phyloP scores from a whole-genome alignment of 331 rosid species.

The Malus hybrid region DNA sequence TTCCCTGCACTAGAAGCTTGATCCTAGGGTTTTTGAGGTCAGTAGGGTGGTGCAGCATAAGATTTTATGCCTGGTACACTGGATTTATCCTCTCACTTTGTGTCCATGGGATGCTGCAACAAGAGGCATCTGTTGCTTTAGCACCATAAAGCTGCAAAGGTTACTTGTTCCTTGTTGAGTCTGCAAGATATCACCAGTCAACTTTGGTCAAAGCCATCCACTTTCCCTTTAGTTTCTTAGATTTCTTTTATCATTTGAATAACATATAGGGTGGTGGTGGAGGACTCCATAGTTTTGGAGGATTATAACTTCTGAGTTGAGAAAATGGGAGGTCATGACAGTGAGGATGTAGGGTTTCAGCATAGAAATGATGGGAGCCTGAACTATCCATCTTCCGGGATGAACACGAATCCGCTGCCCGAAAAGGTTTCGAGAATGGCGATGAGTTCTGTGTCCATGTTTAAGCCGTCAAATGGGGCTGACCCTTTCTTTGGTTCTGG shows the following conservation, averaged over 20 bases:
- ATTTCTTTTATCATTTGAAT: slow-evolving; percentile 19
- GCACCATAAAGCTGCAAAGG: slow-evolving; percentile 81
- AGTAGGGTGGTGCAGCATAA: slow-evolving; percentile 34
- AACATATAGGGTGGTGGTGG: not conserved
- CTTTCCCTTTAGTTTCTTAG: slow-evolving; percentile 49
- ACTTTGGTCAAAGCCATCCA: slow-evolving; percentile 65
- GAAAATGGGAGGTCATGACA: slow-evolving; percentile 67
- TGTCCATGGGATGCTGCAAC: slow-evolving; percentile 46
- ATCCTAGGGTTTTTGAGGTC: slow-evolving; percentile 47
- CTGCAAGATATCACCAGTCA: slow-evolving; percentile 69
- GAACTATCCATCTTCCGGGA: slow-evolving; percentile 46
- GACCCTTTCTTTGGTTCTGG: slow-evolving; percentile 63
- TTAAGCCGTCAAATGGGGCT: slow-evolving; percentile 47
- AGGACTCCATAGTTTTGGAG: not conserved
- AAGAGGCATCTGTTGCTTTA: slow-evolving; percentile 77
- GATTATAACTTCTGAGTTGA: slow-evolving; percentile 16
- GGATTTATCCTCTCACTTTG: slow-evolving; percentile 47
- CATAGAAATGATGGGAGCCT: slow-evolving; percentile 45
- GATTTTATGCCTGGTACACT: slow-evolving; percentile 51
- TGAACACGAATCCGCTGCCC: slow-evolving; percentile 32
- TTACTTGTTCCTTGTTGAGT: slow-evolving; percentile 85
- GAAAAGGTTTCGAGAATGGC: slow-evolving; percentile 45
- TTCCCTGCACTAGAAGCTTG: slow-evolving; percentile 39
- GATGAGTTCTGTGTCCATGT: slow-evolving; percentile 49
- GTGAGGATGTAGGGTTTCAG: slow-evolving; percentile 56